phyloP scores from a whole-genome alignment of 306 rosid genomes.

The Bauhinia variegata region DNA sequence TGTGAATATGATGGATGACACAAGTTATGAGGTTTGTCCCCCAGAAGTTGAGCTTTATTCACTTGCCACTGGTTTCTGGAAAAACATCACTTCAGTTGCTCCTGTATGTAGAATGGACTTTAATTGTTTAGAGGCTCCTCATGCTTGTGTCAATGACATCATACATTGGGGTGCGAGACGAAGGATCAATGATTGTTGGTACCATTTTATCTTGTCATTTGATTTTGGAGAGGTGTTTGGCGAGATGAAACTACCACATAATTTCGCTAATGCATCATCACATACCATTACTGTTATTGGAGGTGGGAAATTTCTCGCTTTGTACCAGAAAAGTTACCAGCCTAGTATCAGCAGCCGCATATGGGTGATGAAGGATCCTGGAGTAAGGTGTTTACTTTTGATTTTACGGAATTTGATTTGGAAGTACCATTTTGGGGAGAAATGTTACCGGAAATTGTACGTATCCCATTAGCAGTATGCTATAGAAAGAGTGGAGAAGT shows the following conservation, averaged over 20 bases:
- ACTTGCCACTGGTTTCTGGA: slow-evolving; percentile 37
- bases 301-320: slow-evolving; percentile 25
- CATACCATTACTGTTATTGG: slow-evolving; percentile 11
- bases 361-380: slow-evolving; percentile 42
- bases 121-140: slow-evolving; percentile 4
- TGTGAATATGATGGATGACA: slow-evolving; percentile 26
- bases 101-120: slow-evolving; percentile 17
- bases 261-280: not conserved
- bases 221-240: slow-evolving; percentile 29
- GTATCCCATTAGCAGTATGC: not conserved
- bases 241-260: slow-evolving; percentile 32
- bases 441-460: not conserved
- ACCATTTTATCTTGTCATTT: slow-evolving; percentile 32
- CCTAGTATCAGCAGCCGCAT: slow-evolving; percentile 12
- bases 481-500: slow-evolving; percentile 25
- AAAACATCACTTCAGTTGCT: not conserved
- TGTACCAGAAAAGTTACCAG: not conserved
- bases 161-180: slow-evolving; percentile 38
- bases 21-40: slow-evolving; percentile 11
- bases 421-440: slow-evolving; percentile 22
- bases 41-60: slow-evolving; percentile 37
- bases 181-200: not conserved
- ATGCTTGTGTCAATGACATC: slow-evolving; percentile 25
- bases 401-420: slow-evolving; percentile 5
- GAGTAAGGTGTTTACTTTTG: slow-evolving; percentile 25